Percentiles rank a stretch among this genome's conserved stretches.
phyloP scores from a whole-genome alignment of 176 grass and related monocot species.

The Musa troglodytarum region DNA sequence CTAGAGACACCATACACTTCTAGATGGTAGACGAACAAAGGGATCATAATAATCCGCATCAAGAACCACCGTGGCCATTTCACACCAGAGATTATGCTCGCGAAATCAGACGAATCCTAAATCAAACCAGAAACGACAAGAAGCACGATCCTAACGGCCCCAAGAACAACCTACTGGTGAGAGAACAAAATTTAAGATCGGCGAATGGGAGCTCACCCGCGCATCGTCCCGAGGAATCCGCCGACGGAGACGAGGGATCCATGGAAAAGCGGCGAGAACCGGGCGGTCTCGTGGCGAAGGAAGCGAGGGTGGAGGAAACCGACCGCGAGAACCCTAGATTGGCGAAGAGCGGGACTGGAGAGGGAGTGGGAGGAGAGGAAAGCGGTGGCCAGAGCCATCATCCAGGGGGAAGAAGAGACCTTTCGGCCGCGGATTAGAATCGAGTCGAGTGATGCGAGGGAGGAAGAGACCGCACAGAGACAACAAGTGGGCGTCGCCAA shows the following conservation, averaged over 20 bases:
- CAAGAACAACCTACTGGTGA: not conserved
- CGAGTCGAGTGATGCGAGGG: too few relatives aligned
- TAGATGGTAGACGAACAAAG: too few relatives aligned
- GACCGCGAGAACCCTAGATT: not conserved
- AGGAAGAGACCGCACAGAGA: too few relatives aligned
- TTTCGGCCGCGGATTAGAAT: too few relatives aligned
- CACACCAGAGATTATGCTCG: too few relatives aligned
- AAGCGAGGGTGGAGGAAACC: not conserved
- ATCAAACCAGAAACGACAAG: not conserved
- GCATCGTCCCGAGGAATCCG: not conserved
- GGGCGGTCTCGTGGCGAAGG: not conserved
- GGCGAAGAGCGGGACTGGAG: too few relatives aligned
- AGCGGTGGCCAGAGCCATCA: not conserved
- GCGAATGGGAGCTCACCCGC: conserved; percentile 1
- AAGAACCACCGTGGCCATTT: too few relatives aligned
- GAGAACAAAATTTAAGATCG: not conserved
- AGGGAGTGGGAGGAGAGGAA: not conserved
- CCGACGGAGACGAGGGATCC: conserved; percentile 1
- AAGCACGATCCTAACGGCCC: not conserved
- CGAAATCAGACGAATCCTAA: too few relatives aligned
- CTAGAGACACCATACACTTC: too few relatives aligned
- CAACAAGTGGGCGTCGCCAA: too few relatives aligned
- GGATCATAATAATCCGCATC: too few relatives aligned
- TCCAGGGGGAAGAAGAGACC: too few relatives aligned
- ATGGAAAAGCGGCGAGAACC: not conserved